Evolutionary conservation across 2,329 filamentous ascomycete genomes (phyloP).

Genomic region (Rhexocercosporidium sp.): DNA sequence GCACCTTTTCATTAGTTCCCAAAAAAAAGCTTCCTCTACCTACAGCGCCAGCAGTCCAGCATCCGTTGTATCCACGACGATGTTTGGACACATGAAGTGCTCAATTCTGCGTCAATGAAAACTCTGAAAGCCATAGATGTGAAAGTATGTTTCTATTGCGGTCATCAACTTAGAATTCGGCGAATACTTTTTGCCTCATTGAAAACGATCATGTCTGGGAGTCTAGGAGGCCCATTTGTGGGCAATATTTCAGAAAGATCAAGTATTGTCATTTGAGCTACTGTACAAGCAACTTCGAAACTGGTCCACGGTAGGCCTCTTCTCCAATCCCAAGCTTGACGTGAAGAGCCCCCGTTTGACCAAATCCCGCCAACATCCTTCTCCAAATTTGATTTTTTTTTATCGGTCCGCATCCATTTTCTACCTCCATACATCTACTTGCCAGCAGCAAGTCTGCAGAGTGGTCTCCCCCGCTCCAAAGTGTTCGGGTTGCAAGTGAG

Average conservation of each 20-base stretch:
- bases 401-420: neutral
- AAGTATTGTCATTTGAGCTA: neutral
- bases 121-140: no score
- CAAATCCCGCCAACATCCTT: neutral
- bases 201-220: no score
- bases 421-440: neutral
- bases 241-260: neutral
- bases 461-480: constrained; percentile 39
- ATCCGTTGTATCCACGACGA: no score
- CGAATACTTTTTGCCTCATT: no score
- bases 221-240: no score
- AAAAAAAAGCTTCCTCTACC: no score
- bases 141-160: no score
- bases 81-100: no score
- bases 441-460: constrained; percentile 32
- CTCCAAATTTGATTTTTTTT: neutral
- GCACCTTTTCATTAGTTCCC: no score
- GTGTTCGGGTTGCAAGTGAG: constrained; percentile 39
- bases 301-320: neutral
- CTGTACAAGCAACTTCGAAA: neutral
- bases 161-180: no score
- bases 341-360: neutral
- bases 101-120: no score
- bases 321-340: neutral
- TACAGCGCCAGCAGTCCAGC: no score